Evolutionary conservation across 495 filamentous ascomycete species (phyloP), one percentile per base, ranked within the genome.

Genomic region (Aspergillus nidulans): DNA sequence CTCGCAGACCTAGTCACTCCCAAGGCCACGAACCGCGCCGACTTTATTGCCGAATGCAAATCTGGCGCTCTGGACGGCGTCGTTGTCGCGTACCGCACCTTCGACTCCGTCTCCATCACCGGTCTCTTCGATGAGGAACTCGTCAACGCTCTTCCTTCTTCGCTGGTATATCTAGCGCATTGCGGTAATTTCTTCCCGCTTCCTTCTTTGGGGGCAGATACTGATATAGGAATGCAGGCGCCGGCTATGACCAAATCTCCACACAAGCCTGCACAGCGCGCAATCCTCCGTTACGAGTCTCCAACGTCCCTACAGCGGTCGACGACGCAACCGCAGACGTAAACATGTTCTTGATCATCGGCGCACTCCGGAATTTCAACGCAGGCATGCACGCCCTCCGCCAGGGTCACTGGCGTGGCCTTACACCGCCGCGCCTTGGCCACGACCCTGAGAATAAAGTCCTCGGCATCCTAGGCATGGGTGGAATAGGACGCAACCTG

Each of bases 381-480:
- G 65, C 73, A 4, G 75, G 82, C 8, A 84, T 91, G 78, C 55
- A 73, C 0, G 68, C 78, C 6, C 75, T 94, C 7, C 79, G 85
- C 5, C 60, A 77, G 13, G 83, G 84, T 1, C 72, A 80, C 36
- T 90, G 81, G 77, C 66, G 76, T 20, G 80, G 82, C 5, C 71
- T 15, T 72, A 75, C 4, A 60, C 69, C 7, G 68, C 79, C 9
- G 61, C 71, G 47, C 6, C 72, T 83, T 21, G 81, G 83, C 6
- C 81, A 83, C 64, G 81, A 87, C 65, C 84, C 87, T 1, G 67
- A 80, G 38, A 86, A 86, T 8, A 82, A 87, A 58, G 76, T 78
- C 36, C 73, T 89, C 3, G 87, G 87, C 0, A 89, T 95, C 53
- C 63, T 96, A 34, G 91, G 91, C 7, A 92, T 95, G 88, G 91